Evolutionary conservation across 805 yeast species (phyloP), one percentile per base, ranked within the genome.

Genomic region (Monosporozyma siamensis): DNA sequence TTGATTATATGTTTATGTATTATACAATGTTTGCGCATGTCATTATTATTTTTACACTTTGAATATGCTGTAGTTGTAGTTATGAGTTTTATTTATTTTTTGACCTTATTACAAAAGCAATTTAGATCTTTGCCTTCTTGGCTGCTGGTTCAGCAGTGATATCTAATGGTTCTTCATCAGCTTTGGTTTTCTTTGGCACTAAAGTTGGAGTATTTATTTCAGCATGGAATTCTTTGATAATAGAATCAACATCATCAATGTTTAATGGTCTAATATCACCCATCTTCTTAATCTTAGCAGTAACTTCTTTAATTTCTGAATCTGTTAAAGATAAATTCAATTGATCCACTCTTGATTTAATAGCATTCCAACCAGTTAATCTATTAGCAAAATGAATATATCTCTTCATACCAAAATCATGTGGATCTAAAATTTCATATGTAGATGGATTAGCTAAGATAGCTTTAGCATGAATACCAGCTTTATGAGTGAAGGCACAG

Each of bases 401-500:
- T 64, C 98, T 80, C 44, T 95, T 80, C 63, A 90, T 77, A 63
- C 98, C 98, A 59, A 90, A 90, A 69, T 90, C 98, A 23, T 82
- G 70, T 44, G 98, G 98, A 64, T 83, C 83, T 64, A 90, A 75
- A 59, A 90, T 90, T 73, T 90, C 98, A 66, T 90, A 90, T n/a
- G 97, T 92, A 38, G 96, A 87, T 49, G 98, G 98, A 70, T 90
- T 92, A 45, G 98, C 98, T 52, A 90, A 77, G 54, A 90, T 90
- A 44, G 97, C 97, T 75, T 92, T 90, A 58, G 98, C 97, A 66
- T 90, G 98, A 64, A 90, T 89, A 68, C 98, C 98, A 45, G 98
- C 98, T 75, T 90, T 90, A 73, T 90, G 98, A 46, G 98, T 90
- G 72, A 90, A 90, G 37, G 98, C 98, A 74, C 97, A 92, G 82